A percentile compares a stretch with the other conserved stretches of the same genome.
Evolutionary conservation across 768 basidiomycete genomes (phyloP).

Genomic region (Termitomyces eurrhizus): DNA sequence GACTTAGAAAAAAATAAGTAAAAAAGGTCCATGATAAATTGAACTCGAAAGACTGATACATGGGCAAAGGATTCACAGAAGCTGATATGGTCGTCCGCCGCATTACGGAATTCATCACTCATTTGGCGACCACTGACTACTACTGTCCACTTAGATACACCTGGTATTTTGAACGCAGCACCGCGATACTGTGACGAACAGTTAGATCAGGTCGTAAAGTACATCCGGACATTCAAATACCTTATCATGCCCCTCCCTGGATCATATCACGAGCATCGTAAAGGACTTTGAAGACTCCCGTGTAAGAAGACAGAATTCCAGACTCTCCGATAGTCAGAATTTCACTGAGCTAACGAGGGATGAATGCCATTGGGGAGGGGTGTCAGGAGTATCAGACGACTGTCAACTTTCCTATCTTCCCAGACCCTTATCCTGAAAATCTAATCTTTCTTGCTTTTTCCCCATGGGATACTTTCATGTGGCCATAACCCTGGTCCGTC

Average conservation of each 20-base stretch:
- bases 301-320: constrained; percentile 27
- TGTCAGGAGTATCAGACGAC: neutral
- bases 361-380: neutral
- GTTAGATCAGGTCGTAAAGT: neutral
- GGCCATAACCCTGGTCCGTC: no score
- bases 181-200: constrained; percentile 11
- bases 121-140: constrained; percentile 36
- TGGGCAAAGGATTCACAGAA: constrained; percentile 24
- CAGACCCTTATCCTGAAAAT: neutral
- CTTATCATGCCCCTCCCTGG: constrained; percentile 29
- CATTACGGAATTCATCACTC: constrained; percentile 46
- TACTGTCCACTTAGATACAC: constrained; percentile 40
- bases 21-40: neutral
- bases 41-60: neutral
- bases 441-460: no score
- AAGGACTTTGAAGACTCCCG: constrained; percentile 23
- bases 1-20: constrained; percentile 20
- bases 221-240: constrained; percentile 10
- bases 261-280: constrained; percentile 23
- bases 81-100: constrained; percentile 27
- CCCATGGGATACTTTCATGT: no score
- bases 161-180: constrained; percentile 36
- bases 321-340: constrained; percentile 31
- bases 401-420: neutral
- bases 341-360: constrained; percentile 13